Base-by-base conservation (phyloP, 306 rosid genomes). In the Quercus suber region DNA sequence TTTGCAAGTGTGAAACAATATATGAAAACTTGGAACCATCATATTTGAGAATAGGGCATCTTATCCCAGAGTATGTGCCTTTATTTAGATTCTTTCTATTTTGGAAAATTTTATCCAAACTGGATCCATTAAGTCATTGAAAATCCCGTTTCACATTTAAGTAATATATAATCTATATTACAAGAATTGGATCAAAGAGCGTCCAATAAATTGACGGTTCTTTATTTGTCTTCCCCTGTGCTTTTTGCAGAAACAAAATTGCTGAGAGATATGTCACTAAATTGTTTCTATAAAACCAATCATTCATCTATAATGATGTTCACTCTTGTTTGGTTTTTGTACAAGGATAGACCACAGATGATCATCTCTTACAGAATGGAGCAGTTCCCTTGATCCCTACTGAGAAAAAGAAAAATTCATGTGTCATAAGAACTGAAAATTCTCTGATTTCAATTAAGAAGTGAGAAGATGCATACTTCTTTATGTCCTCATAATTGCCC, bases 371-470 rank as follows among this genome's bases (percentile, higher is more conserved):
- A 91, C 94, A 91, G 87, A 83, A 93, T 79, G 75, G 87, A 28
- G 89, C 97, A 93, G 84, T 86, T 85, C 52, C 89, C 94, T 6
- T 80, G 78, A 52, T 25, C 79, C 89, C 97, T 88, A 82, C 3
- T 41, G 49, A 43, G 8, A 63, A 86, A 70, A 69, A 25, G 21
- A 45, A 4, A 76, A 80, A 59, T 31, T 55, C 41, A 79, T 80
- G 30, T 83, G 49, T 37, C n/a, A 74, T 41, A 9, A 35, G 53
- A 41, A 41, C 55, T 25, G 31, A 73, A 57, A 53, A 77, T 18
- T 25, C 71, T 6, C 25, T 17, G 4, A 5, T 21, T 59, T 78
- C 27, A 33, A 41, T 61, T 37, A 1, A 6, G 51, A 55, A 53
- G 37, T 23, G 52, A 63, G 14, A 75, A 45, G 17, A 65, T 4